Evolutionary conservation across 2,329 filamentous ascomycete genomes (phyloP).

Genomic region (Apiospora rasikravindrae): DNA sequence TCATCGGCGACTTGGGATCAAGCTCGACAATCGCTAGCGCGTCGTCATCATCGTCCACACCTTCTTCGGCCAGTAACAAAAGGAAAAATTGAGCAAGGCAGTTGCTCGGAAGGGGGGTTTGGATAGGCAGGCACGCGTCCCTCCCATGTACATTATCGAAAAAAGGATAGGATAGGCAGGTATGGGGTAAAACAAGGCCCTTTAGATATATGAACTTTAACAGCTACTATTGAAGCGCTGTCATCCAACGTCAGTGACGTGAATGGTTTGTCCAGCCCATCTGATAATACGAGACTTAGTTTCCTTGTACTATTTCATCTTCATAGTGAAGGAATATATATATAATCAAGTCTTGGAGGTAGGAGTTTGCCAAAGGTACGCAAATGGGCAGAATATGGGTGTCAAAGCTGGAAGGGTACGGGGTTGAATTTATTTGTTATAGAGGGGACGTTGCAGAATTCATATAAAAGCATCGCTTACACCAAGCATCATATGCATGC

Average conservation of each 20-base stretch:
- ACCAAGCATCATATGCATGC: constrained; percentile 3
- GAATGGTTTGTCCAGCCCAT: background rate
- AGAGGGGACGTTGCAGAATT: background rate
- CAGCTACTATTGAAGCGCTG: background rate
- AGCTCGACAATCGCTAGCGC: background rate
- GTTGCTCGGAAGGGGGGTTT: too few species aligned
- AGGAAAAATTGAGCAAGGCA: background rate
- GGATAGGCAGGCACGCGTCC: background rate
- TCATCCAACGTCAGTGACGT: too few species aligned
- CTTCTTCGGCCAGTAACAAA: background rate
- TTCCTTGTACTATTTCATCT: background rate
- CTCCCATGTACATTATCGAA: background rate
- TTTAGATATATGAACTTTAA: background rate
- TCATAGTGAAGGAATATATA: background rate
- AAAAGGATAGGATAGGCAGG: background rate
- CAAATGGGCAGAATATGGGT: background rate
- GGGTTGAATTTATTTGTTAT: background rate
- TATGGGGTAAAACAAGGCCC: background rate
- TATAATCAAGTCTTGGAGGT: background rate
- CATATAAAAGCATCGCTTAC: constrained; percentile 1
- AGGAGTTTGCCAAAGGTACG: background rate
- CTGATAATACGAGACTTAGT: background rate
- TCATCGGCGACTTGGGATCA: constrained; percentile 68
- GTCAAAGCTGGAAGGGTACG: background rate
- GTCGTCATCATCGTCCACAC: background rate